Evolutionary conservation across 192 early-diverging fungal species (phyloP), one percentile per base, ranked within the genome.

Genomic region (Paraglomus brasilianum): DNA sequence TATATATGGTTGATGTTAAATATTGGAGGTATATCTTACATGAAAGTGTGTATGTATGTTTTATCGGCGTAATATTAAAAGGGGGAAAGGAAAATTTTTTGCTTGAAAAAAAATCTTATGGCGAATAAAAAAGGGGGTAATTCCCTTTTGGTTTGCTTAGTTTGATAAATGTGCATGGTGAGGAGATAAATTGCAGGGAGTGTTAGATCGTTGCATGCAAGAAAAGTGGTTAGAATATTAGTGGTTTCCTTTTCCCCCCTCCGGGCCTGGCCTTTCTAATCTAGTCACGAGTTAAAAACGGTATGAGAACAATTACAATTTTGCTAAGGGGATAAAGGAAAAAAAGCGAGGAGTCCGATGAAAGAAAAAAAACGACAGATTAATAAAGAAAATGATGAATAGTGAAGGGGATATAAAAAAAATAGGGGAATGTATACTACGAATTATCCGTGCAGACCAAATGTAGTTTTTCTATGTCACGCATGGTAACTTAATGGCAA

Each of bases 261-360:
- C 50, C 15, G 14, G 22, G 39, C 62, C 62, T 65, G 62, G 46
- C 62, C 62, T 65, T 64, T 65, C 62, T 65, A 64, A 48, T 2
- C 22, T 15, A 22, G 17, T 53, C 9, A n/a, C n/a, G n/a, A n/a
- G n/a, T n/a, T n/a, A n/a, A n/a, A n/a, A n/a, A n/a, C n/a, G n/a
- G n/a, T n/a, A n/a, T n/a, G n/a, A 56, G 14, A 53, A 53, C 8
- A 53, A 56, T 11, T 43, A 22, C 24, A 45, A 45, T 19, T 62
- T 10, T 62, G 9, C 8, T 45, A 61, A 59, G 41, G 17, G 42
- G 30, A 39, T 38, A 59, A 42, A 17, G 21, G 10, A 55, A 30
- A 55, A 30, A 8, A 30, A 30, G 10, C 52, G 22, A 22, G 51
- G 19, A 53, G 36, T 55, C 21, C 17, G 52, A 8, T 17, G 10